Evolutionary conservation across 2,329 filamentous ascomycete species (phyloP), one percentile per base, ranked within the genome.

Genomic region (Calonectria hawksworthii): DNA sequence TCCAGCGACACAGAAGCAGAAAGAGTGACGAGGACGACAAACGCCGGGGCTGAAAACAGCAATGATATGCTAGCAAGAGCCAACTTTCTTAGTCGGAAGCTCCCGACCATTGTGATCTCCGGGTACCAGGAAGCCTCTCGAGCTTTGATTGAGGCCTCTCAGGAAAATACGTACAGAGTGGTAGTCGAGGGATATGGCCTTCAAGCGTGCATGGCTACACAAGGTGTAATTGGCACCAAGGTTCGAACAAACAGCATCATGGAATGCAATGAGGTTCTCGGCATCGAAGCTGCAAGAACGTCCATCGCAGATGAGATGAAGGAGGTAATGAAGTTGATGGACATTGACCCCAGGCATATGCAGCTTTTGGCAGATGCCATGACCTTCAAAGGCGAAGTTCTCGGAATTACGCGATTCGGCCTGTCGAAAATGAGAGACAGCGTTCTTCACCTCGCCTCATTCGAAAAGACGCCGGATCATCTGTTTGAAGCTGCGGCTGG

Each of bases 391-490:
- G 97, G 97, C 65, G 96, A 99, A 79, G 95, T 99, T 0, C 90
- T 98, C 23, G 97, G 97, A 68, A 99, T 99, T 83, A 99, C 97
- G 3, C 94, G 97, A 38, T 99, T 99, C 85, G 97, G 97, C 67
- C 89, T 99, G 30, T 94, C 96, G 72, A 99, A 99, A 89, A 99
- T 98, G 94, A 91, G 97, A 67, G 97, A 99, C 84, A 95, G 92
- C 21, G 97, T 99, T 14, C 88, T 99, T 70, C 97, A 99, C 85
- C 90, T 99, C 16, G 97, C 97, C 0, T 96, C 94, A 26, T 99
- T 99, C 83, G 97, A 99, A 86, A 99, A 99, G 91, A 99, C 97
- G 61, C 95, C 97, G 0, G 97, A 99, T 83, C 97, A 99, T 86
- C 87, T 99, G 47, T 99, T 99, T 82, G 96, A 98, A 77, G 97